Conservation (phyloP, 768 basidiomycete species). For the Psilocybe sp. region DNA sequence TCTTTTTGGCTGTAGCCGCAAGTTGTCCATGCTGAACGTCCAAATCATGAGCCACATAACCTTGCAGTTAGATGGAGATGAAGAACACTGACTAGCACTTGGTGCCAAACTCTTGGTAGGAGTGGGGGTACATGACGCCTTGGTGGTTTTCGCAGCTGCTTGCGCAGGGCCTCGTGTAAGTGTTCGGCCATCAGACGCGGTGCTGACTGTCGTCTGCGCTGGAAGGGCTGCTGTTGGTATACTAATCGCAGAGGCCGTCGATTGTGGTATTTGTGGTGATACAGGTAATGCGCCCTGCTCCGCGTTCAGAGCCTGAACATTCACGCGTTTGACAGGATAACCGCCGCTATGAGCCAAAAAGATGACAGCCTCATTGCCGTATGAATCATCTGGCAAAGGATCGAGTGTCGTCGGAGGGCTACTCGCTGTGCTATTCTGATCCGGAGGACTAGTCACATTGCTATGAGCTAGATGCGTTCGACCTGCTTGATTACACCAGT, state of each 20-base stretch:
- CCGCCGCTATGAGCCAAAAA: not conserved
- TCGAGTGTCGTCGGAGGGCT: not conserved
- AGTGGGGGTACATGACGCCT: constrained; percentile 43
- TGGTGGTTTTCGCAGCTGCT: constrained; percentile 29
- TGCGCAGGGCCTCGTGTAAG: constrained; percentile 26
- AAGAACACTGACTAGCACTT: constrained; percentile 42
- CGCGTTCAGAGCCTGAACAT: too few relatives aligned
- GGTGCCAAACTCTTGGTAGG: constrained; percentile 45
- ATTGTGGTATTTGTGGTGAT: not conserved
- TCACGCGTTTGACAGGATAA: not conserved
- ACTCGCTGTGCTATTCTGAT: constrained; percentile 9
- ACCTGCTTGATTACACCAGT: constrained; percentile 38
- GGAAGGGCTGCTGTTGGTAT: constrained; percentile 8
- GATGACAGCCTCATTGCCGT: constrained; percentile 5
- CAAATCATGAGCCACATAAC: not conserved
- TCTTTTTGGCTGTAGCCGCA: constrained; percentile 49
- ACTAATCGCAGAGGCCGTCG: not conserved
- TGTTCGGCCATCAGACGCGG: constrained; percentile 6
- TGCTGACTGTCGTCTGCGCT: not conserved
- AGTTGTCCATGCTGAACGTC: constrained; percentile 29
- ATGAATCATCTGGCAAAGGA: constrained; percentile 4
- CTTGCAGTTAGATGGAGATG: not conserved
- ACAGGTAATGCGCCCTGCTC: not conserved
- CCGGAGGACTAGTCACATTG: constrained; percentile 13
- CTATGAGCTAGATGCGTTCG: constrained; percentile 23